Evolutionary conservation across 306 rosid species (phyloP).

Genomic region (Canavalia ensiformis): DNA sequence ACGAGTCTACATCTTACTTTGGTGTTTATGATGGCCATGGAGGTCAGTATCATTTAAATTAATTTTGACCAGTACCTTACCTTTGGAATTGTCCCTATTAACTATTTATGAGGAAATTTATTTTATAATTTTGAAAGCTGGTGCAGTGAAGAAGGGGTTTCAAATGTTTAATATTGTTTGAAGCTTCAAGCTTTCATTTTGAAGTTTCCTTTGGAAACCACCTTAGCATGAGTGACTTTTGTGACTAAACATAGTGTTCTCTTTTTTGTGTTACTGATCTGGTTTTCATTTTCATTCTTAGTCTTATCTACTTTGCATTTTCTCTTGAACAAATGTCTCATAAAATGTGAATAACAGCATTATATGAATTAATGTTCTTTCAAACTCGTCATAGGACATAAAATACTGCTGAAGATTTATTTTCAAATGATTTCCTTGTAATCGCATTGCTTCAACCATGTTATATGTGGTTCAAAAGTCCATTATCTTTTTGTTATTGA

Average conservation of each 20-base stretch:
- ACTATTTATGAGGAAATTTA: neutral
- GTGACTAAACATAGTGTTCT: neutral
- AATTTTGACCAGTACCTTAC: slow-evolving; percentile 8
- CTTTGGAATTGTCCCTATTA: slow-evolving; percentile 30
- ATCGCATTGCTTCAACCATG: slow-evolving; percentile 6
- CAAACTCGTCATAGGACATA: slow-evolving; percentile 29
- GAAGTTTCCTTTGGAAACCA: slow-evolving; percentile 21
- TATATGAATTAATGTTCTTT: slow-evolving; percentile 35
- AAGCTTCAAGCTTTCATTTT: slow-evolving; percentile 28
- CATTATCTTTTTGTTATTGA: slow-evolving; percentile 21
- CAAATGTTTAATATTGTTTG: slow-evolving; percentile 30
- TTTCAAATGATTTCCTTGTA: slow-evolving; percentile 3
- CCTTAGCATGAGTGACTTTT: slow-evolving; percentile 15
- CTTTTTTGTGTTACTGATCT: neutral
- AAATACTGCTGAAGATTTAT: slow-evolving; percentile 1
- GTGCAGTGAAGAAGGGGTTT: slow-evolving; percentile 2
- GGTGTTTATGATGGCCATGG: slow-evolving; percentile 99
- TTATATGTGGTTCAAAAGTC: slow-evolving; percentile 14
- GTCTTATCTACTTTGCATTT: slow-evolving; percentile 9
- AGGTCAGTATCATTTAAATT: slow-evolving; percentile 62
- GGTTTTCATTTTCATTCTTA: slow-evolving; percentile 20
- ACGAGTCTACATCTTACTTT: slow-evolving; percentile 86
- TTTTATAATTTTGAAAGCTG: slow-evolving; percentile 26
- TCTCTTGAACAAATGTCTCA: slow-evolving; percentile 12
- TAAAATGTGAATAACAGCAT: neutral